These are phyloP conservation scores for Acacia confusa DNA, from an alignment of 306 rosid genomes.

Conservation along the genomic window DNA sequence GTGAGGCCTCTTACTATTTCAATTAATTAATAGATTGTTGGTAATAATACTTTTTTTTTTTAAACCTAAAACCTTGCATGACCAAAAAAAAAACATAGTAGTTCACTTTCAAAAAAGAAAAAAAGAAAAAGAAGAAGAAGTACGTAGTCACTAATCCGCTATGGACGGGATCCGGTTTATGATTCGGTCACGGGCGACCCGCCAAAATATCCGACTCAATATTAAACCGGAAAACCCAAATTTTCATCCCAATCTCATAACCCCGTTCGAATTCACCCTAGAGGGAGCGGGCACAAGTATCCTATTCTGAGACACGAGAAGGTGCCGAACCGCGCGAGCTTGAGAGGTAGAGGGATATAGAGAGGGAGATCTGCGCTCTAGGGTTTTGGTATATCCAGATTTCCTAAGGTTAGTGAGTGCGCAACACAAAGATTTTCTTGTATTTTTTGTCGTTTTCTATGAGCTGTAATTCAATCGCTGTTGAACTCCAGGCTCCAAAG, in stretches of 20 bases:
- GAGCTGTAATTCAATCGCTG: slow-evolving; percentile 38
- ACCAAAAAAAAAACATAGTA: too few species aligned
- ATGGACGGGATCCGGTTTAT: too few species aligned
- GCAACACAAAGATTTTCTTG: slow-evolving; percentile 36
- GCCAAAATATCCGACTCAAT: neutral
- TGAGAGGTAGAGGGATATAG: slow-evolving; percentile 27
- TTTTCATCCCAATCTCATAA: neutral
- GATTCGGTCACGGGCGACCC: neutral
- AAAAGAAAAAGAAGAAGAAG: too few species aligned
- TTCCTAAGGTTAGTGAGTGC: slow-evolving; percentile 77
- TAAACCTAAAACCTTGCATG: too few species aligned
- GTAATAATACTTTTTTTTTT: too few species aligned
- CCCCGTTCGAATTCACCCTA: neutral
- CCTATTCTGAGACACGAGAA: slow-evolving; percentile 21
- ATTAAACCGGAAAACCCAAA: neutral
- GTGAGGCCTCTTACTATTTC: too few species aligned
- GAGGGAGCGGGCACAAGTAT: neutral
- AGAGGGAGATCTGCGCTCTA: slow-evolving; percentile 43
- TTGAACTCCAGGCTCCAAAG: slow-evolving; percentile 30
- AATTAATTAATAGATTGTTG: too few species aligned
- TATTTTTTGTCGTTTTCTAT: slow-evolving; percentile 31
- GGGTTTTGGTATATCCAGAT: slow-evolving; percentile 42
- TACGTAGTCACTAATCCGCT: too few species aligned
- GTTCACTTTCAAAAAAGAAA: too few species aligned
- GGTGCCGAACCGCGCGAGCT: slow-evolving; percentile 18